Percentiles rank a stretch among this genome's conserved stretches.
These are phyloP conservation scores for Neckera pumila DNA, from an alignment of 225 moss, liverwort and hornwort genomes.

Conservation along the genomic window DNA sequence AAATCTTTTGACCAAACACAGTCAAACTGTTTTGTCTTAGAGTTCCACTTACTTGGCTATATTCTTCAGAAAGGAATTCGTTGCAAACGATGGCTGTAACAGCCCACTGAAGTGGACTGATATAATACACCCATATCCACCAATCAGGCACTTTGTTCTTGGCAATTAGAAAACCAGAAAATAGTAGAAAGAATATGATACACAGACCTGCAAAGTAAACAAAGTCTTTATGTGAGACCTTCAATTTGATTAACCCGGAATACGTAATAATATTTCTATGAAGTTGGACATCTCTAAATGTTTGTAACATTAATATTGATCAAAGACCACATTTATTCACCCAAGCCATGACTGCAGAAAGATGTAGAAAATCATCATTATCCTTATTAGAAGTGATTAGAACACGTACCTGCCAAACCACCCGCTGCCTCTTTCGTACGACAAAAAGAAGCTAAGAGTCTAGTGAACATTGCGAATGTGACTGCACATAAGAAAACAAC, in stretches of 20 bases:
- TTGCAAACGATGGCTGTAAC: conserved; percentile 81
- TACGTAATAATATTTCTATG: not conserved
- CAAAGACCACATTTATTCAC: not conserved
- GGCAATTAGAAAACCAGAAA: conserved; percentile 76
- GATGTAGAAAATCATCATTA: not conserved
- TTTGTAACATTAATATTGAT: not conserved
- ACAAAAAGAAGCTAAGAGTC: conserved; percentile 60
- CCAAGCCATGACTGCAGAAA: not conserved
- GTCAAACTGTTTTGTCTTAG: not conserved
- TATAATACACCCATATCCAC: conserved; percentile 92
- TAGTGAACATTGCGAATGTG: conserved; percentile 61
- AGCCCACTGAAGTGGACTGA: conserved; percentile 92
- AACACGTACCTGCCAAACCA: conserved; percentile 52
- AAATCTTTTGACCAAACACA: not conserved
- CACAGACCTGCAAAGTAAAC: conserved; percentile 37
- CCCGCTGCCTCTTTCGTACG: conserved; percentile 57
- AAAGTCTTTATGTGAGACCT: not conserved
- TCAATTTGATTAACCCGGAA: not conserved
- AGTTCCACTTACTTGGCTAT: conserved; percentile 49
- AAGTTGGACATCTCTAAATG: not conserved
- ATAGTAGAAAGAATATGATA: conserved; percentile 74
- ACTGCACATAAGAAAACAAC: conserved; percentile 61
- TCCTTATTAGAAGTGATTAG: not conserved
- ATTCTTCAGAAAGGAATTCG: conserved; percentile 77
- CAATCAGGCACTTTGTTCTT: conserved; percentile 72